Evolutionary conservation across 1,139 yeast genomes (phyloP), one percentile per base, ranked within the genome.

Genomic region (Scheffersomyces illinoinensis): DNA sequence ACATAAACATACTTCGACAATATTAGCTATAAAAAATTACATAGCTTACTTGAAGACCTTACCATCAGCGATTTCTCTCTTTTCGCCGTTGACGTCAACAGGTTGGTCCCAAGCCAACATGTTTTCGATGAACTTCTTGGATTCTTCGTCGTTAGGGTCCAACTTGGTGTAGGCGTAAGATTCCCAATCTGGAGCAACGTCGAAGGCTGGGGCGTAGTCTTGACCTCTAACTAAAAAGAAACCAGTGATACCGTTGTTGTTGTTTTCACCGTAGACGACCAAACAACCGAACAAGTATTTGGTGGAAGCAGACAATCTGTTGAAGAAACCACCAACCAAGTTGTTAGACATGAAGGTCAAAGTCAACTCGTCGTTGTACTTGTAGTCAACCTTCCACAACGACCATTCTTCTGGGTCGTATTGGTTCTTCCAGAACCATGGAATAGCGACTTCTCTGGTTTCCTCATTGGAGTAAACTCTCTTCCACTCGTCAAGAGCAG

Each of bases 131-230:
- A 79, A 81, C 64, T 76, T 71, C 69, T 73, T 71, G 71, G 66
- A 71, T 63, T 77, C 79, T 59, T 70, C 75, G 58, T 72, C 70
- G 59, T 77, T 64, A 61, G 72, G 77, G 65, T 81, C 84, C 70
- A 81, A 74, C 72, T 77, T 79, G 69, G 77, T 71, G 80, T 72
- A 81, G 50, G 69, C 63, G 70, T 81, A 81, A 60, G 84, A 80
- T 83, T 95, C 99, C 97, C 97, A 93, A 83, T 95, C 99, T 80
- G 99, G 98, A 74, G 99, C 99, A 77, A 95, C 98, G 68, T 95
- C 91, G 74, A 95, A 93, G 65, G 97, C 99, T 76, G 98, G 97
- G 61, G 68, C 85, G 75, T 72, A 81, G 66, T 95, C 98, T 80
- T 95, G 93, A 73, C 99, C 99, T 83, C 98, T 91, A 74, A 95